Base-by-base conservation (phyloP, 2,329 filamentous ascomycete genomes). In the Alternaria sp. region DNA sequence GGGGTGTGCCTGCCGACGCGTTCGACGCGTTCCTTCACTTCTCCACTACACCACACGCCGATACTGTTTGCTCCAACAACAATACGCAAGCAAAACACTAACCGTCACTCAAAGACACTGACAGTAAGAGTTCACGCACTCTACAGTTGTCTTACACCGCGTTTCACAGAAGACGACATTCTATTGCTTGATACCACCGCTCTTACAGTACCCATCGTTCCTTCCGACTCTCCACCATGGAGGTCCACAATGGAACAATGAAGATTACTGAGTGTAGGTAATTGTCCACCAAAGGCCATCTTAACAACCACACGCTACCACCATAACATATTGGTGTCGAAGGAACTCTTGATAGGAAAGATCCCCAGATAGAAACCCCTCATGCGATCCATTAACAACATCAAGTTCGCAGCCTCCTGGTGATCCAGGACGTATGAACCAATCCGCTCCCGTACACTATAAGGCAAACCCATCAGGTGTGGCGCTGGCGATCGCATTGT, bases 1-100 rank as follows among this genome's bases (percentile, higher is more conserved):
- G 57, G 57, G 49, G 52, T 45, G 36, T 44, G 25, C 43, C 26
- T 50, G n/a, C 61, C 58, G 58, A 51, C 55, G 54, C 45, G 55
- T 50, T 43, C 2, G 32, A 55, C 44, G n/a, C 36, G 36, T 40
- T 6, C n/a, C 36, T 40, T 6, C 15, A 40, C 36, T 40, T n/a
- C 4, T 40, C 36, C 36, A 40, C 32, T 15, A 40, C 32, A 17
- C 36, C 36, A 40, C 36, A 40, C 36, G 36, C 8, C 36, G 9
- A 40, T 40, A 17, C 0, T n/a, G n/a, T 17, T 9, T 17, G 3
- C 36, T 40, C 1, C 1, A 40, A 17, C 15, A 40, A 40, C n/a
- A 40, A 11, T 17, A 8, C n/a, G 36, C 32, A 2, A 40, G 32
- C 36, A 2, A 8, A 0, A 11, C 36, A 40, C 36, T 17, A 2